These are phyloP conservation scores for Barnettozyma populi DNA, from an alignment of 805 yeast genomes.

Conservation along the genomic window DNA sequence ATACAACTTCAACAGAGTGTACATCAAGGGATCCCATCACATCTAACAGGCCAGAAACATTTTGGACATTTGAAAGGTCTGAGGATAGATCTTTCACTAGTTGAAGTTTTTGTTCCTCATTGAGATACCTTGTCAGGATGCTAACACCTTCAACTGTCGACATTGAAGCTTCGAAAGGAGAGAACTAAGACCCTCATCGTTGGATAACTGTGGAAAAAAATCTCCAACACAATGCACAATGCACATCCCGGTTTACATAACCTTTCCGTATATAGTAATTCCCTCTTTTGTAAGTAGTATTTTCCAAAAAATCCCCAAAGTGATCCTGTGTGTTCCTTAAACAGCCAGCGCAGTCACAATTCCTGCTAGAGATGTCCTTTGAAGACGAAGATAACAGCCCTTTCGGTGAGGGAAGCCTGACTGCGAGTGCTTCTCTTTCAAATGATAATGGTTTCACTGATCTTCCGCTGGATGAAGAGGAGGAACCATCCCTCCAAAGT, in stretches of 20 bases:
- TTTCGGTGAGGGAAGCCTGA: constrained; percentile 11
- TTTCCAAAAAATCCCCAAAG: not conserved
- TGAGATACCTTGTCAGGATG: constrained; percentile 8
- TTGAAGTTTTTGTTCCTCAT: constrained; percentile 1
- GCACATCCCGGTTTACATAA: not conserved
- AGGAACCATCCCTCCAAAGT: constrained; percentile 2
- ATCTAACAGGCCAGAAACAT: constrained; percentile 8
- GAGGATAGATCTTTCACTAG: constrained; percentile 7
- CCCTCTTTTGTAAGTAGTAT: not conserved
- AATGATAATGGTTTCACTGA: constrained; percentile 24
- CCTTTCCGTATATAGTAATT: not conserved
- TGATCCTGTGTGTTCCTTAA: not conserved
- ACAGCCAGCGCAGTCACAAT: not conserved
- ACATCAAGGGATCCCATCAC: constrained; percentile 9
- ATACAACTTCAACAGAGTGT: not conserved
- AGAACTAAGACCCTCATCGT: not conserved
- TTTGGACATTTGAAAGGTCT: constrained; percentile 5
- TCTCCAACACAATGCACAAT: not conserved
- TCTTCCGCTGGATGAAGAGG: constrained; percentile 23
- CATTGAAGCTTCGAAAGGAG: not conserved
- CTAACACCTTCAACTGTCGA: not conserved
- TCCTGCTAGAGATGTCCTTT: constrained; percentile 8
- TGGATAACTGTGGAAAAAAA: not conserved
- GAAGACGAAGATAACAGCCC: constrained; percentile 26
- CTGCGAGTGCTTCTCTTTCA: constrained; percentile 2